Conservation (phyloP, 2,329 filamentous ascomycete genomes). For the Raffaelea arxii region DNA sequence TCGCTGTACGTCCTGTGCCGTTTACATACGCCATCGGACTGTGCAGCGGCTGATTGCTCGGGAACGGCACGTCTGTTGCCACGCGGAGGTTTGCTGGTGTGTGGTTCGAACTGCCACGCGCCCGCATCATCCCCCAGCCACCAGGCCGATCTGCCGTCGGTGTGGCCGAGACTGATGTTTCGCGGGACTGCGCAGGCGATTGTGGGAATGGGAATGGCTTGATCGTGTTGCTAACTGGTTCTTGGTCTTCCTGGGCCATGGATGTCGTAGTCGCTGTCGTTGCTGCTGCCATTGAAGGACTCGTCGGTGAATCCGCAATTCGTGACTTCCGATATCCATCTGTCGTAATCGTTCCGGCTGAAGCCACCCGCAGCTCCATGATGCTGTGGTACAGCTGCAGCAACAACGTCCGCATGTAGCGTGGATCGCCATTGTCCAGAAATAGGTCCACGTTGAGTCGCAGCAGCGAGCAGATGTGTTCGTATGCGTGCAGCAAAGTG, state of each 20-base stretch:
- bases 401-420: constrained; percentile 56
- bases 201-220: constrained; percentile 19
- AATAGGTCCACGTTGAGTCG: constrained; percentile 54
- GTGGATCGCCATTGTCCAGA: constrained; percentile 54
- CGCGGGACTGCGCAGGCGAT: constrained; percentile 27
- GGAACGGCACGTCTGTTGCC: constrained; percentile 41
- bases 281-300: no score
- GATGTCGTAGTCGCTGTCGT: constrained; percentile 9
- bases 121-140: constrained; percentile 24
- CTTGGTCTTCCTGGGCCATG: constrained; percentile 12
- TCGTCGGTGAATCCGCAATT: no score
- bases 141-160: constrained; percentile 40
- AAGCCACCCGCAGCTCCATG: constrained; percentile 53
- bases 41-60: constrained; percentile 9
- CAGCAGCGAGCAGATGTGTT: constrained; percentile 53
- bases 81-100: constrained; percentile 46
- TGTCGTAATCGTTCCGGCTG: constrained; percentile 17
- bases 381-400: constrained; percentile 58
- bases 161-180: constrained; percentile 23
- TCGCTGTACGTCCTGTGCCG: constrained; percentile 39
- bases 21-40: constrained; percentile 37
- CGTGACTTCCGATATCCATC: constrained; percentile 17
- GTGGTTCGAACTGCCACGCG: constrained; percentile 28
- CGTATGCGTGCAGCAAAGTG: constrained; percentile 54
- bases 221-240: constrained; percentile 33